Evolutionary conservation across 2,329 filamentous ascomycete genomes (phyloP).

Genomic region (Chaetomium globosum): DNA sequence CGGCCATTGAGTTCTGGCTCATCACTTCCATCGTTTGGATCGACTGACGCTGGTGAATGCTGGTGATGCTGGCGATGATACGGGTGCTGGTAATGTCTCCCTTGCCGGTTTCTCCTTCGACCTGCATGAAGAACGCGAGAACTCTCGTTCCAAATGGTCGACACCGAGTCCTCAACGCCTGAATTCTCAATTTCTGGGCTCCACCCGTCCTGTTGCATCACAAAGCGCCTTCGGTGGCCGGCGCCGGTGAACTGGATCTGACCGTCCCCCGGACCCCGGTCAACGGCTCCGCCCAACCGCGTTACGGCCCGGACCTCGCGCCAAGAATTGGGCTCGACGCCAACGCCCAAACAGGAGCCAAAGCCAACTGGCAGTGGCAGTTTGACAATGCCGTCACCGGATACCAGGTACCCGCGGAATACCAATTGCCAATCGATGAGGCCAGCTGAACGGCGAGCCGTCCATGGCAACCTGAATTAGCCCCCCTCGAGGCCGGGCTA

Average conservation of each 20-base stretch:
- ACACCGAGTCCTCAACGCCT: neutral
- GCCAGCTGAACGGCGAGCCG: neutral
- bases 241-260: conserved; percentile 28
- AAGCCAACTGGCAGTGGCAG: conserved; percentile 5
- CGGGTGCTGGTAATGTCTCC: neutral
- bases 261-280: conserved; percentile 5
- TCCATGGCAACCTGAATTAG: conserved; percentile 23
- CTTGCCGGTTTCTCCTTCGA: neutral
- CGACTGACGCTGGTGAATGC: conserved; percentile 13
- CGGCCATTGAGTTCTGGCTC: neutral
- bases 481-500: neutral
- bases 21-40: no score
- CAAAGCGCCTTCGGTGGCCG: conserved; percentile 7
- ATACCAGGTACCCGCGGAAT: no score
- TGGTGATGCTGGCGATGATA: conserved; percentile 5
- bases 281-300: conserved; percentile 28
- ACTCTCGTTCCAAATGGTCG: neutral
- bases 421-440: conserved; percentile 6
- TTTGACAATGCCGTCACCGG: no score
- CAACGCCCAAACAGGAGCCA: conserved; percentile 23
- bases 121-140: conserved; percentile 9
- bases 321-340: conserved; percentile 31
- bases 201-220: neutral
- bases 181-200: conserved; percentile 4
- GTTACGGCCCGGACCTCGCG: conserved; percentile 31